Conservation (phyloP, 192 early-diverging fungal species). For the Coemansia sp. region DNA sequence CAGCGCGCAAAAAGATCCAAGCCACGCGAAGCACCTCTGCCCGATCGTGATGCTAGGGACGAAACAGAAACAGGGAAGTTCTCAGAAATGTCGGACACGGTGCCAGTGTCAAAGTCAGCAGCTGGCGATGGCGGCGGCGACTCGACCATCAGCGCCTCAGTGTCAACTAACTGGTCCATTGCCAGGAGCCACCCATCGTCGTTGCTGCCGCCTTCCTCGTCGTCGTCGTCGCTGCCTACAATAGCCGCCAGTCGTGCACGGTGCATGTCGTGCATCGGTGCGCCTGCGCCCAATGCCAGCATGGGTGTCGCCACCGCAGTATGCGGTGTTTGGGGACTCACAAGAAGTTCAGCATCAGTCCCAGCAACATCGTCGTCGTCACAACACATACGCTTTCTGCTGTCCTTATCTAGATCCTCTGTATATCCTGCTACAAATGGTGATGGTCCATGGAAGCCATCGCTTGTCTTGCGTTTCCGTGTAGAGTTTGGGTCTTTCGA, state of each 20-base stretch:
- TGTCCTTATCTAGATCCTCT: background rate
- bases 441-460: background rate
- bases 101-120: conserved; percentile 8
- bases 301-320: background rate
- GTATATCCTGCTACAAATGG: too few species aligned
- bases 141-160: conserved; percentile 45
- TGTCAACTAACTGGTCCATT: conserved; percentile 54
- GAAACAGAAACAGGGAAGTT: conserved; percentile 4
- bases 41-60: background rate
- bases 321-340: background rate
- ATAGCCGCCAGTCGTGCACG: background rate
- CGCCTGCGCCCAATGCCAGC: conserved; percentile 29
- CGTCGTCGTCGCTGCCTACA: conserved; percentile 11
- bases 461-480: background rate
- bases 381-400: conserved; percentile 6
- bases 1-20: conserved; percentile 42
- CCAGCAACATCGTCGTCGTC: background rate
- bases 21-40: background rate
- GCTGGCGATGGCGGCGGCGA: conserved; percentile 48
- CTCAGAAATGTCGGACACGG: conserved; percentile 8
- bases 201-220: conserved; percentile 2
- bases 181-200: conserved; percentile 39
- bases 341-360: background rate
- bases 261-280: conserved; percentile 24
- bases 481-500: background rate